Evolutionary conservation across 345 rosid genomes (phyloP), one percentile per base, ranked within the genome.

Genomic region (Capsella bursapastoris): DNA sequence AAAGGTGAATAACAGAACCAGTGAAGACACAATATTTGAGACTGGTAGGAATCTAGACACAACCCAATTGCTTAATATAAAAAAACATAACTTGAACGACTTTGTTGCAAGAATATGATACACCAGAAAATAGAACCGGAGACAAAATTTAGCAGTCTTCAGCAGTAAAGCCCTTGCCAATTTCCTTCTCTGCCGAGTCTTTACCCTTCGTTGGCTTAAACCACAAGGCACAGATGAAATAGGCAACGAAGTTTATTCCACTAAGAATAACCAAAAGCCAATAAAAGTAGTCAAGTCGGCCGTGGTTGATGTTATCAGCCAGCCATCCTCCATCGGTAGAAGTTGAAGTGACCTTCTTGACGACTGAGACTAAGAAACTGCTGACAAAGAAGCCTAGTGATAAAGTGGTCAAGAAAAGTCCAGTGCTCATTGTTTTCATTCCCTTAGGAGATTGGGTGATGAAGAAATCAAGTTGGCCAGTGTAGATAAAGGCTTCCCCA

Each of bases 401-500:
- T 27, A 89, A 65, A 7, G 94, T 86, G 29, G 86, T 82, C 37
- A 87, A 84, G 82, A 89, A 85, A 47, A 89, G 76, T 40, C 91
- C 87, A 1, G 91, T 87, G 80, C 91, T 86, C 88, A 89, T 84
- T 34, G 91, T 80, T 78, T 89, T 89, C 91, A 87, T 84, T 45
- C 88, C 88, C 57, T 85, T 84, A 1, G 91, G 94, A 0, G 89
- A 85, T 59, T 85, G 88, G 8, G 88, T 84, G 14, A 86, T 84
- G 85, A 89, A 89, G 82, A 89, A 87, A 64, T 84, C 94, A 22
- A 89, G 94, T 62, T 86, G 90, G 29, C 94, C 91, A 1, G 88
- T 83, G 83, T 87, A 87, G 29, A 85, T 87, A 70, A 87, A 87
- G 11, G 83, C 89, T 78, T 87, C 91, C 12, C 87, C 94, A 4